A percentile compares a stretch with the other conserved stretches of the same genome.
Conservation (phyloP, 1,139 yeast species). For the Candida tropicalis region DNA sequence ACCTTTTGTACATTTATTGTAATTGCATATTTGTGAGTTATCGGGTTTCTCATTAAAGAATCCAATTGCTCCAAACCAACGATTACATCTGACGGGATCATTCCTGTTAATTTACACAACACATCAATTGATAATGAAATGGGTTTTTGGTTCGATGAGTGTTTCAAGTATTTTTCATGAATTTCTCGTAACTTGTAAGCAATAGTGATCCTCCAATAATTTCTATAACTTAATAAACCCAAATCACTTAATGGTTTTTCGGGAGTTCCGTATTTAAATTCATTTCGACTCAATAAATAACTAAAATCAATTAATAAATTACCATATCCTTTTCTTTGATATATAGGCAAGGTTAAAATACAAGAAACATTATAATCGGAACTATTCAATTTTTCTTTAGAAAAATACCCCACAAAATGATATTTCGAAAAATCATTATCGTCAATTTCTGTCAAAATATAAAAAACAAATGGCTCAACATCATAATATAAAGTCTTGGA, state of each 20-base stretch:
- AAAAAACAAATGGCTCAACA: constrained; percentile 92
- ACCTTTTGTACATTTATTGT: constrained; percentile 52
- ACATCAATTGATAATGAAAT: constrained; percentile 54
- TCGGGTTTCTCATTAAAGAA: constrained; percentile 53
- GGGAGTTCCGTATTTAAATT: constrained; percentile 85
- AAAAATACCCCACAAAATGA: constrained; percentile 91
- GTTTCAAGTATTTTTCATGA: constrained; percentile 21
- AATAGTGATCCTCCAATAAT: constrained; percentile 78
- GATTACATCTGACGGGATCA: constrained; percentile 84
- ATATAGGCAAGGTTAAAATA: constrained; percentile 84
- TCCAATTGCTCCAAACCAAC: constrained; percentile 81
- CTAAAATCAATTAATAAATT: constrained; percentile 87
- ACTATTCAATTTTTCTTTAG: constrained; percentile 79
- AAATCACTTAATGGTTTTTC: constrained; percentile 91
- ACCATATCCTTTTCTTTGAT: constrained; percentile 90
- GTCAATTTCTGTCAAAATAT: constrained; percentile 76
- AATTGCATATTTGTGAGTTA: constrained; percentile 53
- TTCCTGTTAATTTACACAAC: constrained; percentile 73
- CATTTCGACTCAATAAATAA: constrained; percentile 72
- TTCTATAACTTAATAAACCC: constrained; percentile 83
- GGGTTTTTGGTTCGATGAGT: constrained; percentile 7
- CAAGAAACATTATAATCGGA: constrained; percentile 86
- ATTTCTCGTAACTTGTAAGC: constrained; percentile 46
- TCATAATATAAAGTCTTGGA: constrained; percentile 92
- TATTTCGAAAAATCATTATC: constrained; percentile 49